Base-by-base conservation (phyloP, 179 eudicot species). In the Patellifolia procumbens region DNA sequence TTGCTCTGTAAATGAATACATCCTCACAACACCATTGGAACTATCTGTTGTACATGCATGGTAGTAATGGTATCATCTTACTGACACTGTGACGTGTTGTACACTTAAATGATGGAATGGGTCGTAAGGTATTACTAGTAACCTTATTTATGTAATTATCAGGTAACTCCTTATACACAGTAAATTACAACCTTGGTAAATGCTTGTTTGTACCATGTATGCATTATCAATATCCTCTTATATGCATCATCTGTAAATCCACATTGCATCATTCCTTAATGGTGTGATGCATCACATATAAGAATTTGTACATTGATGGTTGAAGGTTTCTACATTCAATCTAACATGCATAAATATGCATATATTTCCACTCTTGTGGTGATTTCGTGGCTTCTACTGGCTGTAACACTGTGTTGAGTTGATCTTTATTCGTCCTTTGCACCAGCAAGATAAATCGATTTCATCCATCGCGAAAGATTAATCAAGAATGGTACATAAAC, bases 401-500 rank as follows among this genome's bases (percentile, higher is more conserved):
- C 13, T 45, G n/a, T 17, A 45, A 28, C 32, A 34, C 8, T 3
- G 13, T 15, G 28, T n/a, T n/a, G n/a, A n/a, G 22, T 51, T 20
- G 34, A 59, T n/a, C 4, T 56, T 45, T 48, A 79, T 51, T 42
- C 63, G 24, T 53, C 70, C 48, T 68, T 64, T 26, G 45, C 42
- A 35, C 35, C 16, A n/a, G 72, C 68, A 3, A 66, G 32, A 64
- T 78, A 42, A 37, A 76, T 43, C 31, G 81, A 55, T 74, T 79
- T 89, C 37, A 93, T 83, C 91, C 91, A 93, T 20, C 94, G 86
- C 1, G 97, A 81, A 69, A 88, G 73, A 76, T 87, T 88, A 81
- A 82, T 89, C 89, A 93, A 80, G 81, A 93, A 93, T 4, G 86
- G 88, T 17, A 90, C 86, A 79, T 93, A 93, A 49, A 81, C 95